A percentile compares a stretch with the other conserved stretches of the same genome.
These are phyloP conservation scores for Westerdykella sp. DNA, from an alignment of 2,329 filamentous ascomycete genomes.

Conservation along the genomic window DNA sequence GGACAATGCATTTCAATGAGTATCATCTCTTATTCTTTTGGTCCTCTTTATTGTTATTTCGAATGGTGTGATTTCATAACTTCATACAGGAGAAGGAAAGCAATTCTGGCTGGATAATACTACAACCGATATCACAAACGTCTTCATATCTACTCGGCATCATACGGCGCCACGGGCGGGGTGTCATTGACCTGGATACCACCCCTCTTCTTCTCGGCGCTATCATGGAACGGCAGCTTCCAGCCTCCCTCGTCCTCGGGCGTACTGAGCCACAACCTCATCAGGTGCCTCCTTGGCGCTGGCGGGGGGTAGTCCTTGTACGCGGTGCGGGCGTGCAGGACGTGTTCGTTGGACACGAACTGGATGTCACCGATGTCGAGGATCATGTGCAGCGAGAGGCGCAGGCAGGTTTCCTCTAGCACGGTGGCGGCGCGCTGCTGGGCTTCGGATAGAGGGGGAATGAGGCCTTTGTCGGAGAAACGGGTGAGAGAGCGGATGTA, in stretches of 20 bases:
- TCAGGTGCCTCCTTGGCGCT: constrained; percentile 66
- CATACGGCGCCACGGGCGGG: constrained; percentile 65
- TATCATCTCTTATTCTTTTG: no score
- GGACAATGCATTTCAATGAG: no score
- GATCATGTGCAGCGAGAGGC: constrained; percentile 74
- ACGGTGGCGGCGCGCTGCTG: constrained; percentile 64
- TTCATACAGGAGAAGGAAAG: no score
- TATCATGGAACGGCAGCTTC: constrained; percentile 77
- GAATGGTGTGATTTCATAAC: no score
- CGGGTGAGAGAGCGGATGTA: constrained; percentile 70
- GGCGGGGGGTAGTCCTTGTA: constrained; percentile 69
- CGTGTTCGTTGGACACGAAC: constrained; percentile 73
- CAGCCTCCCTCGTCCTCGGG: constrained; percentile 79
- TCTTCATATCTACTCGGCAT: constrained; percentile 60
- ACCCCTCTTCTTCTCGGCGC: constrained; percentile 75
- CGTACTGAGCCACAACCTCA: constrained; percentile 78
- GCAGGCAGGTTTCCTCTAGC: constrained; percentile 69
- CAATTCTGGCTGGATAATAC: no score
- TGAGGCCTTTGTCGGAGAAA: constrained; percentile 65
- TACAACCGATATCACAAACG: no score
- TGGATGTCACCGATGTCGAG: constrained; percentile 84
- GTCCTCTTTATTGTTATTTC: no score
- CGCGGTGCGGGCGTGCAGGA: constrained; percentile 73
- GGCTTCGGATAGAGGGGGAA: constrained; percentile 63
- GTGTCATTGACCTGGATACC: constrained; percentile 83